Evolutionary conservation across 257 asterid species (phyloP), one percentile per base, ranked within the genome.

Genomic region (Anisodus acutangulus): DNA sequence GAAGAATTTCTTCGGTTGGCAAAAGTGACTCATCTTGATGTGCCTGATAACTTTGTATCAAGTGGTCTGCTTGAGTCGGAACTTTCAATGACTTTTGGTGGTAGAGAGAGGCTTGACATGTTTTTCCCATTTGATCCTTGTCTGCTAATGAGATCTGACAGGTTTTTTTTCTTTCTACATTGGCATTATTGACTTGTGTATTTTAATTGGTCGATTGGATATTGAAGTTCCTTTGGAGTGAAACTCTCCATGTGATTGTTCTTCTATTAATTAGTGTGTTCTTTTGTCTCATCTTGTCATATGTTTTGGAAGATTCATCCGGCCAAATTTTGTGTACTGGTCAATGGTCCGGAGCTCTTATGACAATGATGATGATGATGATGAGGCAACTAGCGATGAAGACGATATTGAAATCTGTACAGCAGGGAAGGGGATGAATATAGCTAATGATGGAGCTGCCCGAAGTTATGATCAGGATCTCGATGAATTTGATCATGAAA

Each of bases 71-170:
- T 88, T 64, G 99, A 92, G 86, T 92, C 97, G 0, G 93, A 93
- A 85, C 89, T 89, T 87, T 91, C 97, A 8, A 86, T 70, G 86
- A 90, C 93, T 63, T 94, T 90, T 88, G 98, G 97, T 85, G 99
- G 97, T 39, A 5, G 76, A 58, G 91, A 93, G 84, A 91, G 96
- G 86, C 91, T 93, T 9, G 99, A 93, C 87, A 91, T 85, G 91
- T 93, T 96, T 86, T 96, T 96, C 86, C 99, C 99, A 58, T 96
- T 96, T 81, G 98, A 96, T 87, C 99, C 99, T 0, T 94, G 98
- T 87, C 85, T 94, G 41, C 89, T 96, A 58, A 91, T 89, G 90
- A 94, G 90, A 86, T 91, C 98, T 22, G 99, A 94, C 90, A 91
- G 97, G 98, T 96, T 82, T 78, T 31, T 31, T 31, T 31, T 22